Base-by-base conservation (phyloP, 2,329 filamentous ascomycete genomes). In the Colletotrichum viniferum region DNA sequence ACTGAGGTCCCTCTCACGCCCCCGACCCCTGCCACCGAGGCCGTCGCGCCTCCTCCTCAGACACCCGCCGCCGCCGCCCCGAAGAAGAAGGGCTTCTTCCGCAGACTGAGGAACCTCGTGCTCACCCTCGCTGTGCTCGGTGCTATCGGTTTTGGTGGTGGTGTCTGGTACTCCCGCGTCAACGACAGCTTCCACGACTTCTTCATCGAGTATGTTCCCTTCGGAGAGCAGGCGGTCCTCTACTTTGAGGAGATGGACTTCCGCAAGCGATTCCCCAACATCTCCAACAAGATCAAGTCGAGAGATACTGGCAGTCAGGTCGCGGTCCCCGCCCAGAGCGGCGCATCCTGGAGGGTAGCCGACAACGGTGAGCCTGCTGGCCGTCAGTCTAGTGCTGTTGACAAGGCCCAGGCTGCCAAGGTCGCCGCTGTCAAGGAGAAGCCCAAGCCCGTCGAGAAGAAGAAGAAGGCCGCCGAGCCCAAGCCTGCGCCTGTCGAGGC, bases 141-240 rank as follows among this genome's bases (percentile, higher is more conserved):
- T 30, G 92, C 92, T 7, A 85, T 97, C 60, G 93, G 94, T 52
- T 99, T 98, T 81, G 94, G 91, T 71, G 96, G 96, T 78, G 96
- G 96, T 79, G 93, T 98, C 71, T 98, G 94, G 89, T 97, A 98
- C 85, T 96, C 97, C 71, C 92, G 98, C 78, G 90, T 97, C 85
- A 98, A 94, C 82, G 97, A 99, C 88, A 98, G 95, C 86, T 99
- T 98, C 90, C 96, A 99, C 86, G 97, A 99, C 85, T 97, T 98
- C 88, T 99, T 99, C 87, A 98, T 96, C 81, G 96, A 98, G 86
- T 99, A 96, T 84, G 87, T 99, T 21, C 97, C 97, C 26, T 98
- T 94, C 79, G 97, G 96, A 81, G 97, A 99, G 86, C 95, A 98
- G 83, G 94, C 94, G 21, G 96, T 99, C 61, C 92, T 98, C 30